A percentile compares a stretch with the other conserved stretches of the same genome.
phyloP scores from a whole-genome alignment of 495 filamentous ascomycete genomes.

The Acidomyces sp. region DNA sequence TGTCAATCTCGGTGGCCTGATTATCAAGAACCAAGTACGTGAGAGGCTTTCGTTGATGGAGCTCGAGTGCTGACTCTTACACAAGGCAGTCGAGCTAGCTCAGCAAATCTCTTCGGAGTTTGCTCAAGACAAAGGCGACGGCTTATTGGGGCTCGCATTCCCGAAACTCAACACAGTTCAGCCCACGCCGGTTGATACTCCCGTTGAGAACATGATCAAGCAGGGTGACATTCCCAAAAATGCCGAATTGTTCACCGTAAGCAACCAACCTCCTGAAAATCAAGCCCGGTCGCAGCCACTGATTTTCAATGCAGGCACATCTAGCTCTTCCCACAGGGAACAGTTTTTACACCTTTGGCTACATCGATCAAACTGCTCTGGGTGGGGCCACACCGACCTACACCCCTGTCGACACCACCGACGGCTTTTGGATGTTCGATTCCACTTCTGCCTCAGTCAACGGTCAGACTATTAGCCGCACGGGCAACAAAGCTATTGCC shows the following conservation, averaged over 20 bases:
- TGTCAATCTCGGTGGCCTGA: slow-evolving; percentile 46
- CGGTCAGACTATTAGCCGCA: slow-evolving; percentile 41
- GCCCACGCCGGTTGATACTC: slow-evolving; percentile 49
- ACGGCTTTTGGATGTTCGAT: slow-evolving; percentile 63
- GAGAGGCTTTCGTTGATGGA: too few species aligned
- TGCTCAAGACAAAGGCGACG: slow-evolving; percentile 45
- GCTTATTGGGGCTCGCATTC: slow-evolving; percentile 64
- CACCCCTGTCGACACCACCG: slow-evolving; percentile 50
- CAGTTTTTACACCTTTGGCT: slow-evolving; percentile 73
- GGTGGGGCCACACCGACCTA: slow-evolving; percentile 43
- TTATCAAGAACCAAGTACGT: slow-evolving; percentile 52
- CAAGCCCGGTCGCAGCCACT: background rate
- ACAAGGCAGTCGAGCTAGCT: slow-evolving; percentile 59
- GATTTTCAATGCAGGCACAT: too few species aligned
- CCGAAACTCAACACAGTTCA: slow-evolving; percentile 65
- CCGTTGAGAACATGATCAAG: slow-evolving; percentile 63
- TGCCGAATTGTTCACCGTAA: slow-evolving; percentile 43
- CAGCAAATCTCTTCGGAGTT: slow-evolving; percentile 51
- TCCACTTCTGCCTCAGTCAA: slow-evolving; percentile 48
- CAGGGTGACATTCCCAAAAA: slow-evolving; percentile 50
- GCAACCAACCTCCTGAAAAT: too few species aligned
- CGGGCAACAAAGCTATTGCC: slow-evolving; percentile 64
- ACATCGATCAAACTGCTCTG: slow-evolving; percentile 53
- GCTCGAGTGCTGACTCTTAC: too few species aligned
- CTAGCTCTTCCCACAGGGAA: slow-evolving; percentile 16